Conservation (phyloP, 2,329 filamentous ascomycete species). For the Aureobasidium pullulans region DNA sequence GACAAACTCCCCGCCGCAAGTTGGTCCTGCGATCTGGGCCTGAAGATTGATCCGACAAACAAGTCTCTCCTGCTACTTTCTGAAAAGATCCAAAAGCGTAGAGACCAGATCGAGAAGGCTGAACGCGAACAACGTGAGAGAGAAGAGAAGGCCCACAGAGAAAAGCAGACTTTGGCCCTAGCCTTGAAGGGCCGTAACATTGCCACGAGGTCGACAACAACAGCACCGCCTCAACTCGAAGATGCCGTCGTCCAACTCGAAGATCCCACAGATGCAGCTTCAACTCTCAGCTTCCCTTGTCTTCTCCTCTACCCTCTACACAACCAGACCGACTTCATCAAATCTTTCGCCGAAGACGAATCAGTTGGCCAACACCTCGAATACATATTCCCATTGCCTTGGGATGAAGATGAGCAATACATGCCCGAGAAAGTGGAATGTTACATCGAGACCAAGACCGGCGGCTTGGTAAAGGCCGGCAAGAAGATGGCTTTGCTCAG, state of each 20-base stretch:
- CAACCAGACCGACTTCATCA: slow-evolving; percentile 83
- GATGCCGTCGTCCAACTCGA: slow-evolving; percentile 67
- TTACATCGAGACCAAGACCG: slow-evolving; percentile 75
- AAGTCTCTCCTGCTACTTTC: slow-evolving; percentile 55
- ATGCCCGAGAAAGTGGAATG: slow-evolving; percentile 63
- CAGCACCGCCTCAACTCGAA: slow-evolving; percentile 75
- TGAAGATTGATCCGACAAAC: slow-evolving; percentile 66
- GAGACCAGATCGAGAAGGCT: slow-evolving; percentile 48
- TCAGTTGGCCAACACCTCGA: slow-evolving; percentile 67
- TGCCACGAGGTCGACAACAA: slow-evolving; percentile 52
- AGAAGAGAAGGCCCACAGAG: slow-evolving; percentile 46
- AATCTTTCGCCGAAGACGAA: slow-evolving; percentile 73
- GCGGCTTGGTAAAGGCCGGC: slow-evolving; percentile 81
- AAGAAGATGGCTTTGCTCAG: slow-evolving; percentile 74
- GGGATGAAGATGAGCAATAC: slow-evolving; percentile 69
- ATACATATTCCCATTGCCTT: slow-evolving; percentile 82
- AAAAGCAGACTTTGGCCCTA: slow-evolving; percentile 45
- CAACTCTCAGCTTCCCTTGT: slow-evolving; percentile 66
- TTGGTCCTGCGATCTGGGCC: slow-evolving; percentile 67
- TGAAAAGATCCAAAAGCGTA: slow-evolving; percentile 55
- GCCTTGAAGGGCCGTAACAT: slow-evolving; percentile 65
- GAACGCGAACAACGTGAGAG: slow-evolving; percentile 51
- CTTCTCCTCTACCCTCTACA: slow-evolving; percentile 79
- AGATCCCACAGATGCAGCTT: slow-evolving; percentile 65
- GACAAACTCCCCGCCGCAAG: slow-evolving; percentile 73